Evolutionary conservation across 1,139 yeast species (phyloP).

Genomic region (Nematodospora anomalae): DNA sequence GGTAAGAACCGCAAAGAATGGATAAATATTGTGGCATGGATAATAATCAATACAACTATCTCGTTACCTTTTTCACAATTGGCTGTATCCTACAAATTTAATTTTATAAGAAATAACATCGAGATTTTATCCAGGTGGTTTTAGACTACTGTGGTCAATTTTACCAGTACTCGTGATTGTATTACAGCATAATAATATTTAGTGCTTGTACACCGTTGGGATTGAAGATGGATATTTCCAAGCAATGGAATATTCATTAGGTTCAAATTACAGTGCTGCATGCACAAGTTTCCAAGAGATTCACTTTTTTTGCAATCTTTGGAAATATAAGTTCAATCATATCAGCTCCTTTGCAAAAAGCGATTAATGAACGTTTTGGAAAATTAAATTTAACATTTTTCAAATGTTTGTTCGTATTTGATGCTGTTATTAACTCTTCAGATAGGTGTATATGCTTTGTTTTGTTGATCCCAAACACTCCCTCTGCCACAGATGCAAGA

Average conservation of each 20-base stretch:
- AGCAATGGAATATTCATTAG: slow-evolving; percentile 52
- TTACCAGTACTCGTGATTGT: slow-evolving; percentile 54
- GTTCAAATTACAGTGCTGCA: slow-evolving; percentile 30
- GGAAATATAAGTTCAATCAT: slow-evolving; percentile 29
- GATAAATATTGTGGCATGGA: slow-evolving; percentile 51
- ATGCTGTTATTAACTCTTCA: slow-evolving; percentile 38
- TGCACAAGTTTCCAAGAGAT: slow-evolving; percentile 36
- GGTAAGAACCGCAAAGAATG: slow-evolving; percentile 56
- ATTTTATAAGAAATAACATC: slow-evolving; percentile 54
- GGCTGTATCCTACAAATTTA: slow-evolving; percentile 63
- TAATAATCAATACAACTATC: slow-evolving; percentile 54
- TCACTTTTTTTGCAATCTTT: slow-evolving; percentile 46
- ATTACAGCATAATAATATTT: slow-evolving; percentile 34
- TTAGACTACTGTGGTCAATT: slow-evolving; percentile 59
- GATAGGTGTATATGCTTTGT: slow-evolving; percentile 37
- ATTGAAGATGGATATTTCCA: slow-evolving; percentile 67
- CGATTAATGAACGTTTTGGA: slow-evolving; percentile 30
- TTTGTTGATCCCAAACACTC: slow-evolving; percentile 40
- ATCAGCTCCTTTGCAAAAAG: slow-evolving; percentile 40
- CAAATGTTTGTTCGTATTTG: slow-evolving; percentile 42
- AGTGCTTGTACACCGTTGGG: slow-evolving; percentile 54
- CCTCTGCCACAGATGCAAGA: slow-evolving; percentile 40
- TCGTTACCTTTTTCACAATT: slow-evolving; percentile 54
- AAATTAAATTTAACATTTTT: slow-evolving; percentile 31
- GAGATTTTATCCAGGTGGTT: slow-evolving; percentile 51